Base-by-base conservation (phyloP, 1,284 basidiomycete species). In the Malassezia caprae region DNA sequence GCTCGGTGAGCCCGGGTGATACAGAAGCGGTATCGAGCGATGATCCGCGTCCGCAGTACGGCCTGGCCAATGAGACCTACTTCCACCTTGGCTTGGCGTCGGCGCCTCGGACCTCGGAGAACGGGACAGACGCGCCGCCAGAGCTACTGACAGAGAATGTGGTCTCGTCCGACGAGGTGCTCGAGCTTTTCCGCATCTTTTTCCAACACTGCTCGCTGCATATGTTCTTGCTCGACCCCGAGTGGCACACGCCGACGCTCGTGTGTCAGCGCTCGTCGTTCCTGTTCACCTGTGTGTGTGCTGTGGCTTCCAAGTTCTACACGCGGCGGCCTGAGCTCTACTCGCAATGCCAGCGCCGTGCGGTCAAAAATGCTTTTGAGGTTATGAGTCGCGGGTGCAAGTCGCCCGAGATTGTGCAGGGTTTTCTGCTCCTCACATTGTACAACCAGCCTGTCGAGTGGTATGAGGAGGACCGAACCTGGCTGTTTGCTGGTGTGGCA, bases 391-490 rank as follows among this genome's bases (percentile, higher is more conserved):
- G 81, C 63, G 87, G 87, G 0, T 94, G 90, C 80, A 98, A 98
- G 77, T 90, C 87, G 23, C 85, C 96, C 42, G 94, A 98, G 62
- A 77, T 79, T 30, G 70, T 76, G 19, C 75, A 76, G 58, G 75
- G 70, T 10, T 77, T 76, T 59, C 43, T 75, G 49, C 67, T 77
- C 4, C 60, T 77, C 31, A 68, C 72, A 8, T 59, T 73, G 49
- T 78, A 76, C 65, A 73, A 75, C 35, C 75, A 77, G 58, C 75
- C 69, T 13, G 62, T 67, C 12, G 63, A 75, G 60, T 75, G 78
- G 15, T 96, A 89, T 70, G 94, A 98, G 73, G 90, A 96, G 69
- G 93, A 98, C 77, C 84, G 87, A 67, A 96, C 91, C 0, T 98
- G 93, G 90, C 62, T 72, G 35, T 75, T 75, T 61, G 64, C 67